Base-by-base conservation (phyloP, 2,329 filamentous ascomycete species). In the Penicillium sp. region DNA sequence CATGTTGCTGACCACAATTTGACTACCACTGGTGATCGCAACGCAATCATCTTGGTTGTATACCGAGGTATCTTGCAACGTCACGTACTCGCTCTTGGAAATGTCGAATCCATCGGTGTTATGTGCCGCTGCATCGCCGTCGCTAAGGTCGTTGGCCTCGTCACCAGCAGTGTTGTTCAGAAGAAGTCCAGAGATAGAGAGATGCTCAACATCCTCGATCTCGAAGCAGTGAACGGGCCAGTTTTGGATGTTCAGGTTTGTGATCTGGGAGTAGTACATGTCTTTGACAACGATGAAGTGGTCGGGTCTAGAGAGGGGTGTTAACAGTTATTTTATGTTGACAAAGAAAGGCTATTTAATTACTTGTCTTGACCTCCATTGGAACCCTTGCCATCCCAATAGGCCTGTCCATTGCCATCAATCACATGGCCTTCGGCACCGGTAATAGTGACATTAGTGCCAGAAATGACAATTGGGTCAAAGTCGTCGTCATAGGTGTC, bases 21-120 rank as follows among this genome's bases (percentile, higher is more conserved):
- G 71, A 14, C 47, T 50, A 18, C 47, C 47, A 40, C 47, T 40
- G 20, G 47, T 50, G 21, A 40, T 21, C 12, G 82, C 82, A 8
- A 85, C 72, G 62, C 82, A 85, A 64, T 85, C 82, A 55, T 85
- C 83, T 69, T 85, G 83, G 74, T 85, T 85, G 66, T 81, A 77
- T 55, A 85, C 74, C 30, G 73, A 74, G 43, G 80, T 79, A 40
- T 77, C 78, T 23, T 71, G 73, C 60, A 85, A 83, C 59, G 73
- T 77, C 24, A 85, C 73, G 47, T 74, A 73, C 21, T 64, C 72
- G 40, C 76, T 81, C 40, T 67, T 71, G 48, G 79, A 78, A 48
- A 85, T 76, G 55, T 85, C 81, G 60, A 84, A 85, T 1, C 76
- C 82, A 62, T 85, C 83, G 1, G 81, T 85, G 74, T 85, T 85